Percentiles rank a stretch among this genome's conserved stretches.
Evolutionary conservation across 2,329 filamentous ascomycete species (phyloP).

Genomic region (Colletotrichum coccodes): DNA sequence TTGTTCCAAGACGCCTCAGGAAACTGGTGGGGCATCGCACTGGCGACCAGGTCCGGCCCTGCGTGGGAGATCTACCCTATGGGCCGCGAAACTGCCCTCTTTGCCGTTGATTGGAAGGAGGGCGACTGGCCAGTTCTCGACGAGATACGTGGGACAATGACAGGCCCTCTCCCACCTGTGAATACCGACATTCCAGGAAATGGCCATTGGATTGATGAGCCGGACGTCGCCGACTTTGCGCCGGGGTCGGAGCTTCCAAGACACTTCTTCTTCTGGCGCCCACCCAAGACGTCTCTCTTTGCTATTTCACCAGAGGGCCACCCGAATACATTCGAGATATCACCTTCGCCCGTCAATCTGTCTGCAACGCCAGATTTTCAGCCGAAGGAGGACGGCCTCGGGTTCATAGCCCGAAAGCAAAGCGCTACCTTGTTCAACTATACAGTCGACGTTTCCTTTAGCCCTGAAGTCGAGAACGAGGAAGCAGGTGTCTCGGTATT

Average conservation of each 20-base stretch:
- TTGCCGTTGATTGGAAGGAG: conserved; percentile 58
- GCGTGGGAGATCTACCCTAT: conserved; percentile 57
- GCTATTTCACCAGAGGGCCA: conserved; percentile 47
- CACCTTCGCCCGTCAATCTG: conserved; percentile 35
- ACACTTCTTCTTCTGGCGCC: conserved; percentile 59
- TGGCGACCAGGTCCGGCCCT: conserved; percentile 56
- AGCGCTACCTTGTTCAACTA: conserved; percentile 65
- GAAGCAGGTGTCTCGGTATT: conserved; percentile 66
- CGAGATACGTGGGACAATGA: conserved; percentile 55
- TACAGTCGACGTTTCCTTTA: conserved; percentile 56
- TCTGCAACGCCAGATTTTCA: conserved; percentile 45
- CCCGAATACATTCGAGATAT: conserved; percentile 44
- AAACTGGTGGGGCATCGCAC: conserved; percentile 63
- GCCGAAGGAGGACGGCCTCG: conserved; percentile 48
- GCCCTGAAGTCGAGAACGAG: conserved; percentile 47
- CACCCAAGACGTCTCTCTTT: conserved; percentile 51
- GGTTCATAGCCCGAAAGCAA: conserved; percentile 65
- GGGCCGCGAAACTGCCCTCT: conserved; percentile 64
- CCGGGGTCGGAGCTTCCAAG: conserved; percentile 47
- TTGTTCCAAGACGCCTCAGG: conserved; percentile 54
- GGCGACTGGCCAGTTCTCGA: conserved; percentile 58
- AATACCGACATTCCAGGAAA: conserved; percentile 46
- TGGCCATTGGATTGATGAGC: conserved; percentile 53
- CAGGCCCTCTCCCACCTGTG: conserved; percentile 48
- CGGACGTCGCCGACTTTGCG: conserved; percentile 58